phyloP scores from a whole-genome alignment of 108 stramenopile genomes.

The Asterionellopsis glacialis region DNA sequence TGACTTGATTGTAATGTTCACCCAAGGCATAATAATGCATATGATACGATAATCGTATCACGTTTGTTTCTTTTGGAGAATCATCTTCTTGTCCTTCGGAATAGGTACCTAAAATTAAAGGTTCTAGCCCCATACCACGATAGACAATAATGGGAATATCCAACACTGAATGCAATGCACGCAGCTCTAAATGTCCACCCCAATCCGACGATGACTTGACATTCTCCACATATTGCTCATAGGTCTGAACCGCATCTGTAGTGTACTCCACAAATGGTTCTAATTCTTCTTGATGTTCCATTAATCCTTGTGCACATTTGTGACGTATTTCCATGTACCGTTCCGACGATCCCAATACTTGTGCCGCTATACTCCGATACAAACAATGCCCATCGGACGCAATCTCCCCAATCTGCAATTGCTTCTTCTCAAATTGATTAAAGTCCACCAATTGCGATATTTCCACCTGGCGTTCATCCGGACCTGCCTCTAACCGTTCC shows the following conservation, averaged over 20 bases:
- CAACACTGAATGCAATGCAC: constrained; percentile 78
- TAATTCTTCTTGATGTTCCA: constrained; percentile 66
- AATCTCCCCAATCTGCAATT: constrained; percentile 73
- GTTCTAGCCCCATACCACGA: constrained; percentile 45
- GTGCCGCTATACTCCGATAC: constrained; percentile 89
- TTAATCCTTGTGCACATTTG: constrained; percentile 69
- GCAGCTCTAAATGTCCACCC: constrained; percentile 96
- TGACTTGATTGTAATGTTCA: constrained; percentile 96
- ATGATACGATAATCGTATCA: constrained; percentile 87
- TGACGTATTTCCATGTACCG: constrained; percentile 38
- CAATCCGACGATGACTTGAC: constrained; percentile 86
- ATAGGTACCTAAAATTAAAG: constrained; percentile 33
- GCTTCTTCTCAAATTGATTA: constrained; percentile 30
- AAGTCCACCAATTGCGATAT: constrained; percentile 39
- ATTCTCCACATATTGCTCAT: constrained; percentile 77
- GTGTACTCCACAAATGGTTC: constrained; percentile 70
- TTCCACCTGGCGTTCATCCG: constrained; percentile 62
- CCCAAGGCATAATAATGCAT: constrained; percentile 96
- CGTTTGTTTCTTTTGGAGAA: constrained; percentile 37
- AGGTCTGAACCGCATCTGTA: constrained; percentile 37
- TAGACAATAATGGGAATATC: constrained; percentile 83
- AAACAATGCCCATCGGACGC: constrained; percentile 94
- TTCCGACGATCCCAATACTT: constrained; percentile 25
- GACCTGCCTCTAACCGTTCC: constrained; percentile 40
- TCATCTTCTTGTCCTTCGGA: constrained; percentile 10